These are phyloP conservation scores for Prunus mongolica DNA, from an alignment of 306 rosid species.

Conservation along the genomic window DNA sequence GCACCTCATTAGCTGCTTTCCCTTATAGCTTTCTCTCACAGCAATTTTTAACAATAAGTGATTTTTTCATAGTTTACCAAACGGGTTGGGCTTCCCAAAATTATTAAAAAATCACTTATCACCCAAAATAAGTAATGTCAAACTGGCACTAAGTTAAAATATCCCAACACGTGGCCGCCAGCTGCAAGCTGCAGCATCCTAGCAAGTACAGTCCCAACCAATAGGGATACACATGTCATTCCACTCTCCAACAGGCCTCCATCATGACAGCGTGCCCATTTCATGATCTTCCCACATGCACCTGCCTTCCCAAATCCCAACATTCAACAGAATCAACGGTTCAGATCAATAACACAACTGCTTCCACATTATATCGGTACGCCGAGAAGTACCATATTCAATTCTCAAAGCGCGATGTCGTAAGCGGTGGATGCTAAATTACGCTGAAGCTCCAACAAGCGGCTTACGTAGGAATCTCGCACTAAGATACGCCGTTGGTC, in stretches of 20 bases:
- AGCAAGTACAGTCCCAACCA: neutral
- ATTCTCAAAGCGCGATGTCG: neutral
- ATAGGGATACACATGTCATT: neutral
- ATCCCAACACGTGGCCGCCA: neutral
- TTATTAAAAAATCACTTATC: no score
- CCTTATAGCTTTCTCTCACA: no score
- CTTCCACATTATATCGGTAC: neutral
- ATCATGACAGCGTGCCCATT: slow-evolving; percentile 27
- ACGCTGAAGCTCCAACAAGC: neutral
- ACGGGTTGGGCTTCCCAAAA: no score
- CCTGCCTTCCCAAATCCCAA: neutral
- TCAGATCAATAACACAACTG: neutral
- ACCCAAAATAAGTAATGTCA: no score
- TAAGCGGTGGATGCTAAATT: neutral
- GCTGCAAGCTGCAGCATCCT: neutral
- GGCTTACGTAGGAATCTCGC: neutral
- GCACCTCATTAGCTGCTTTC: no score
- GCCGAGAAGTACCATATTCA: neutral
- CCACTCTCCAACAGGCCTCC: neutral
- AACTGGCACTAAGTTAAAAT: no score
- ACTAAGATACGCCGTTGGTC: slow-evolving; percentile 6
- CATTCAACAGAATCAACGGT: neutral
- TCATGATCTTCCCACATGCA: slow-evolving; percentile 16
- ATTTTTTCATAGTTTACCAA: no score
- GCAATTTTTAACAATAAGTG: no score